Evolutionary conservation across 2,329 filamentous ascomycete species (phyloP), one percentile per base, ranked within the genome.

Genomic region (Cladobotryum mycophilum): DNA sequence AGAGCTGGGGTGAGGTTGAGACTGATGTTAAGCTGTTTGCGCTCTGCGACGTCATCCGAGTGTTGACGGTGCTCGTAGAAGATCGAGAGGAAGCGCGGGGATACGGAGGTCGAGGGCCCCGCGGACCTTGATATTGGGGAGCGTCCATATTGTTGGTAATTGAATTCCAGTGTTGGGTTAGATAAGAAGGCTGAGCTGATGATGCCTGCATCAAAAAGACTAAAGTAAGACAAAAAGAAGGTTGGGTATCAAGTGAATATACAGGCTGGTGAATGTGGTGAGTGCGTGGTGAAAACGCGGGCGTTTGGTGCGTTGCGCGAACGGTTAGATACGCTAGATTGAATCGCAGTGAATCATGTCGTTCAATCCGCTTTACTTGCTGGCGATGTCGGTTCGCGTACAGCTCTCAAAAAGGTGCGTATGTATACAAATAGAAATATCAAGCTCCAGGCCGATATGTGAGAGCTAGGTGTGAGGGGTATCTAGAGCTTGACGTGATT

Each of bases 31-130:
- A 72, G 55, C 70, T 73, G 51, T 64, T 72, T 47, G 69, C 63
- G 53, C 71, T 74, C 22, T 71, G 67, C 17, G 69, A 64, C 2
- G 72, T 69, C 45, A 57, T 56, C 11, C 71, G 69, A 11, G 71
- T 69, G 58, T 70, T 69, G 53, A 64, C 69, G 17, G 68, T 73
- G 53, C 69, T 69, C 46, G 62, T 72, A 52, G 73, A 78, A 17
- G 74, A 71, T 53, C 73, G 70, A 13, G 76, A 79, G 33, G 70
- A 64, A 9, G 70, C 69, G 52, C 74, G 75, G 54, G 69, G 64
- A 54, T 70, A 62, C 7, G 63, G 58, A 49, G 61, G 59, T 12
- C 65, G 61, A 47, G 62, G 58, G 51, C 58, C 60, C 20, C 62
- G 60, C n/a, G 60, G 55, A 35, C 54, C 30, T 30, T 62, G 61